These are phyloP conservation scores for Talaromyces marneffei DNA, from an alignment of 2,329 filamentous ascomycete species.

Conservation along the genomic window DNA sequence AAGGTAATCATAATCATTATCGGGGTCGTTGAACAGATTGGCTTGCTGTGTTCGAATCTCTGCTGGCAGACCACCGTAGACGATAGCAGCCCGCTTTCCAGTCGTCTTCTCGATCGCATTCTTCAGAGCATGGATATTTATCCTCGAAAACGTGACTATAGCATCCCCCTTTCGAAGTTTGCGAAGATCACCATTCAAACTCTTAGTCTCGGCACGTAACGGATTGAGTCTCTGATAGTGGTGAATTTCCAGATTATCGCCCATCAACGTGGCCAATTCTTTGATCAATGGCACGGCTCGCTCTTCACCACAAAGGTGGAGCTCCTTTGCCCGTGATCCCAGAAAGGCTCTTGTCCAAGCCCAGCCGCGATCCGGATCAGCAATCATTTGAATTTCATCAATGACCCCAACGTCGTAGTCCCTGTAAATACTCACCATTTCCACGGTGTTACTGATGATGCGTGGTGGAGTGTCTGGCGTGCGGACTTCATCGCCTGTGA, in stretches of 20 bases:
- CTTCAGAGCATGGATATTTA: slow-evolving; percentile 76
- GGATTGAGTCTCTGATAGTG: slow-evolving; percentile 78
- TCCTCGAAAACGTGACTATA: slow-evolving; percentile 76
- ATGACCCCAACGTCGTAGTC: slow-evolving; percentile 84
- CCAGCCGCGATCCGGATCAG: slow-evolving; percentile 71
- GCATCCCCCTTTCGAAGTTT: slow-evolving; percentile 83
- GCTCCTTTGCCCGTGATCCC: slow-evolving; percentile 77
- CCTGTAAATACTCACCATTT: slow-evolving; percentile 65
- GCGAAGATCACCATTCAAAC: slow-evolving; percentile 58
- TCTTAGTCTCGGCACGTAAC: slow-evolving; percentile 59
- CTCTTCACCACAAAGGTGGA: slow-evolving; percentile 90
- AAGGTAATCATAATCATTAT: slow-evolving; percentile 92
- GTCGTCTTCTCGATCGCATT: slow-evolving; percentile 68
- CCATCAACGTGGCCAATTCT: slow-evolving; percentile 68
- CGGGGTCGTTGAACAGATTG: slow-evolving; percentile 83
- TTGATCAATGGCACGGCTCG: slow-evolving; percentile 73
- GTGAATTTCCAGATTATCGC: slow-evolving; percentile 77
- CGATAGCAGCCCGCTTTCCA: slow-evolving; percentile 76
- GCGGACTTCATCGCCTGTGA: slow-evolving; percentile 87
- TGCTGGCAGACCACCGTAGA: slow-evolving; percentile 86
- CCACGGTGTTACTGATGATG: slow-evolving; percentile 84
- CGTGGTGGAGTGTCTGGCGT: slow-evolving; percentile 54
- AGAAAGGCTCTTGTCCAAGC: slow-evolving; percentile 91
- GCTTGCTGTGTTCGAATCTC: slow-evolving; percentile 92
- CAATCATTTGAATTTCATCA: slow-evolving; percentile 98